These are phyloP conservation scores for Henningerozyma blattae DNA, from an alignment of 805 yeast species.

Conservation along the genomic window DNA sequence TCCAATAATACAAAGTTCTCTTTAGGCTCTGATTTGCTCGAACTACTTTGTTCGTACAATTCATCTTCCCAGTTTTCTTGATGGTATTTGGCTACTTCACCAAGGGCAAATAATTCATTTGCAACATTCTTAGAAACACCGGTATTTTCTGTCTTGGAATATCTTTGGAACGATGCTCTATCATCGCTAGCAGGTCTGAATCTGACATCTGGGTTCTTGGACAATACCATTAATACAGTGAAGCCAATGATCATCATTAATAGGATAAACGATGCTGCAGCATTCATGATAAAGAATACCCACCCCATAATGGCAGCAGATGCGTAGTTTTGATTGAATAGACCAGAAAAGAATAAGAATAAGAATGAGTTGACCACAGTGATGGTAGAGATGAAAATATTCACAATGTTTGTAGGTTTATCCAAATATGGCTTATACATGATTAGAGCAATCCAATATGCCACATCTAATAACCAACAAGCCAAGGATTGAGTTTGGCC, in stretches of 20 bases:
- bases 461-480: conserved; percentile 63
- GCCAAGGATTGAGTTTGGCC: conserved; percentile 77
- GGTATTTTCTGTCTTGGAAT: conserved; percentile 19
- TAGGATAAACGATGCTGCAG: conserved; percentile 71
- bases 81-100: conserved; percentile 75
- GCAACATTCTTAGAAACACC: conserved; percentile 23
- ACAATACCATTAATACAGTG: conserved; percentile 46
- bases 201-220: conserved; percentile 82
- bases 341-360: conserved; percentile 73
- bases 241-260: conserved; percentile 60
- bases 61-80: conserved; percentile 62
- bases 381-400: conserved; percentile 61
- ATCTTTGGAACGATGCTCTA: conserved; percentile 74
- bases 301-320: conserved; percentile 86
- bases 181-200: conserved; percentile 86
- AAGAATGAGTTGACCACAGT: conserved; percentile 70
- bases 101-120: conserved; percentile 57
- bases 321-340: conserved; percentile 68
- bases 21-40: conserved; percentile 3
- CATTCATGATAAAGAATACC: conserved; percentile 78
- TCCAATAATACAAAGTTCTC: conserved; percentile 3
- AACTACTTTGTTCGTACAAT: conserved; percentile 22
- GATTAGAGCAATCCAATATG: conserved; percentile 52
- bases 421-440: conserved; percentile 67
- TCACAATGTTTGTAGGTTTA: conserved; percentile 67